A percentile compares a stretch with the other conserved stretches of the same genome.
Conservation (phyloP, 2,329 filamentous ascomycete genomes). For the Ceratocystis cacaofunesta region DNA sequence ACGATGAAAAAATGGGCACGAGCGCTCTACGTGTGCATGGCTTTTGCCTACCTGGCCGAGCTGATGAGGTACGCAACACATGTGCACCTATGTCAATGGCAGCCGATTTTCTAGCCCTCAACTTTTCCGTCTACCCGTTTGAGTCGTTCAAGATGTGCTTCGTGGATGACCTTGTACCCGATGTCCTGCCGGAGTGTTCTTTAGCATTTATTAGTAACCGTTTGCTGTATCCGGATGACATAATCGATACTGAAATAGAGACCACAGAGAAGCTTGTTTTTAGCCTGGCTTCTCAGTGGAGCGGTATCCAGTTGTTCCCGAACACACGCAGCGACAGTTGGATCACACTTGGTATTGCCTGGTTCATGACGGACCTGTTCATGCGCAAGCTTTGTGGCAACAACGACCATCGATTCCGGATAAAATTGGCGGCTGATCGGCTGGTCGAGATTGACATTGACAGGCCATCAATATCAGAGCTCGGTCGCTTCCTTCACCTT, state of each 20-base stretch:
- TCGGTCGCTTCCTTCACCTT: slow-evolving; percentile 63
- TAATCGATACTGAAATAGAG: slow-evolving; percentile 73
- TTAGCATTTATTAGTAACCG: slow-evolving; percentile 78
- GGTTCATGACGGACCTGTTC: slow-evolving; percentile 90
- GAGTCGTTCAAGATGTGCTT: slow-evolving; percentile 87
- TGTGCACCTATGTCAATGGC: slow-evolving; percentile 72
- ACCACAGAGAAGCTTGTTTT: slow-evolving; percentile 69
- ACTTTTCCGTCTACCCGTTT: slow-evolving; percentile 82
- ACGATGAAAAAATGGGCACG: slow-evolving; percentile 77
- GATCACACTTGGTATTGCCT: slow-evolving; percentile 78
- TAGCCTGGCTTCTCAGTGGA: slow-evolving; percentile 81
- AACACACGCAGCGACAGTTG: slow-evolving; percentile 69
- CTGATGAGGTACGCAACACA: slow-evolving; percentile 71
- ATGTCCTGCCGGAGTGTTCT: slow-evolving; percentile 64
- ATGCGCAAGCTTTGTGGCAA: slow-evolving; percentile 83
- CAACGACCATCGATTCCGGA: slow-evolving; percentile 83
- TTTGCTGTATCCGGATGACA: slow-evolving; percentile 67
- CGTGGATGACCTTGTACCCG: slow-evolving; percentile 69
- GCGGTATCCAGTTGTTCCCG: slow-evolving; percentile 81
- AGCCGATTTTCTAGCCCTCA: slow-evolving; percentile 80
- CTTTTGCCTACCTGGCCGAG: slow-evolving; percentile 75
- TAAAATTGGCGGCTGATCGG: slow-evolving; percentile 70
- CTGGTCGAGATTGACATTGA: slow-evolving; percentile 70
- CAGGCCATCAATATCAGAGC: slow-evolving; percentile 65
- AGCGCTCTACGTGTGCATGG: slow-evolving; percentile 81